These are phyloP conservation scores for Elsinoe necatrix DNA, from an alignment of 2,329 filamentous ascomycete genomes.

Conservation along the genomic window DNA sequence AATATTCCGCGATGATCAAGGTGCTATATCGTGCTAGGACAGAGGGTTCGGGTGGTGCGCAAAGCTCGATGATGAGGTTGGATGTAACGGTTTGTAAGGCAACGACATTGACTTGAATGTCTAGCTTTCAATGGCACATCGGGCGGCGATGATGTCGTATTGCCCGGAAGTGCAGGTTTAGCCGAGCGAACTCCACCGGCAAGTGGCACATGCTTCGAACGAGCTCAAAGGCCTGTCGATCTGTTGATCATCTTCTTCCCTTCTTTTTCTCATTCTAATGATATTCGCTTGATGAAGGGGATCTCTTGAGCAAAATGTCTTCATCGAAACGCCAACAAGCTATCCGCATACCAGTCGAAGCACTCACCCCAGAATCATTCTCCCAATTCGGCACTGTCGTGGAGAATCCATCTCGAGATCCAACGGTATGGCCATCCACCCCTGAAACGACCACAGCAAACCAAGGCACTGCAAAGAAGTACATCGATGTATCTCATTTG, in stretches of 20 bases:
- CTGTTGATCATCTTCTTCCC: neutral
- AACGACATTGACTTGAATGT: conserved; percentile 10
- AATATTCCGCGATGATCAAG: neutral
- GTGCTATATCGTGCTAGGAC: neutral
- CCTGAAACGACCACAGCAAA: conserved; percentile 7
- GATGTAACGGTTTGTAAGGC: conserved; percentile 14
- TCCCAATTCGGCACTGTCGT: conserved; percentile 76
- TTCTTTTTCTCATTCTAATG: neutral
- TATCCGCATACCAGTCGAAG: conserved; percentile 47
- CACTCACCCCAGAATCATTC: conserved; percentile 63
- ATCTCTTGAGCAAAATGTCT: neutral
- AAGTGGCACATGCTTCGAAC: neutral
- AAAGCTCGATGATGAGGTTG: conserved; percentile 5
- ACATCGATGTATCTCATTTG: conserved; percentile 67
- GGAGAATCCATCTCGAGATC: conserved; percentile 52
- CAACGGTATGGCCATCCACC: conserved; percentile 20
- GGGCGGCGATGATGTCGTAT: conserved; percentile 12
- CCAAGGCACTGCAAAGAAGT: conserved; percentile 55
- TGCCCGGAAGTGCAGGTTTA: neutral
- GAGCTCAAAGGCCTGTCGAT: neutral
- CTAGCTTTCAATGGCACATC: neutral
- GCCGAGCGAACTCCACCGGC: neutral
- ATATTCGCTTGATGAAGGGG: neutral
- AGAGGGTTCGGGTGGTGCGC: neutral
- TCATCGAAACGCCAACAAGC: neutral